These are phyloP conservation scores for Kickxella alabastrina DNA, from an alignment of 192 early-diverging fungal genomes.

Conservation along the genomic window DNA sequence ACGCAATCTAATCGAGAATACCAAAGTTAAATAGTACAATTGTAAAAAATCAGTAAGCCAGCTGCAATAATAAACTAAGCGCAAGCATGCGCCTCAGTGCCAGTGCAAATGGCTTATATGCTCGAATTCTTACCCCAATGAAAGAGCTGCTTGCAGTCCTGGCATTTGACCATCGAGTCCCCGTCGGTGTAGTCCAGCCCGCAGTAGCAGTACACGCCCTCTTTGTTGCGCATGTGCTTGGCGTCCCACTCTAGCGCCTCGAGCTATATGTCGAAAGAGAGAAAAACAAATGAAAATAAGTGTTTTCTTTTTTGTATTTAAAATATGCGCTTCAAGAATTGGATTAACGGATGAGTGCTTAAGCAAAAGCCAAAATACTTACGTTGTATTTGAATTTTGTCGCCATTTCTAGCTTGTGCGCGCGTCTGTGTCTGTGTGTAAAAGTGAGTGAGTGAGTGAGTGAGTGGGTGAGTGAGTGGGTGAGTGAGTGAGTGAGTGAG, in stretches of 20 bases:
- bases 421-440: too few species aligned
- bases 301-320: too few species aligned
- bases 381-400: constrained; percentile 49
- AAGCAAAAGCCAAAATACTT: constrained; percentile 10
- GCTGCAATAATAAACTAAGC: too few species aligned
- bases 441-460: too few species aligned
- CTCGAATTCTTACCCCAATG: constrained; percentile 58
- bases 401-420: constrained; percentile 6
- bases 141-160: constrained; percentile 65
- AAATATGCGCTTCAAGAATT: too few species aligned
- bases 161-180: constrained; percentile 67
- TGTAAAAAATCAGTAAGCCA: neutral
- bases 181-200: constrained; percentile 57
- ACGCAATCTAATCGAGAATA: constrained; percentile 58
- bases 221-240: constrained; percentile 55
- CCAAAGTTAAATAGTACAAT: neutral
- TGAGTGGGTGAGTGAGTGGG: too few species aligned
- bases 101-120: neutral
- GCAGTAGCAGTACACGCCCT: constrained; percentile 79
- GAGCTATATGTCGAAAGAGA: constrained; percentile 16
- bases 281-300: neutral
- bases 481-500: too few species aligned
- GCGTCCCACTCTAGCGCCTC: constrained; percentile 52
- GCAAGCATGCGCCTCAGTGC: too few species aligned
- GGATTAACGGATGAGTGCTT: too few species aligned